Conservation (phyloP, 2,329 filamentous ascomycete genomes). For the Sphaerulina musiva region DNA sequence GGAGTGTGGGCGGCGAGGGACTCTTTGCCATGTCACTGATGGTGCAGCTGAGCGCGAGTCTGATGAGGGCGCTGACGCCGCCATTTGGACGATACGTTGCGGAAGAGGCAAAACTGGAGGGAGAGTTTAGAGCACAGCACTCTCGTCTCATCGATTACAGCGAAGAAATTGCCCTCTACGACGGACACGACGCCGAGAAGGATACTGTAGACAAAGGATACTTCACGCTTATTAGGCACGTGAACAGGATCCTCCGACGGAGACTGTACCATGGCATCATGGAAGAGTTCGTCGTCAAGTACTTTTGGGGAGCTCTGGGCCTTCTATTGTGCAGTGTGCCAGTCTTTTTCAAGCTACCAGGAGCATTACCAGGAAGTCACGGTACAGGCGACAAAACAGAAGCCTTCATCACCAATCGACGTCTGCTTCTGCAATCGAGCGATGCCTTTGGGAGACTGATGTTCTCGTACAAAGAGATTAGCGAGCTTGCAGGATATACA, state of each 20-base stretch:
- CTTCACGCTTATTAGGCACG: conserved; percentile 97
- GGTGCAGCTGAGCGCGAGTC: conserved; percentile 83
- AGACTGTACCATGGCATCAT: conserved; percentile 97
- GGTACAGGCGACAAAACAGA: conserved; percentile 24
- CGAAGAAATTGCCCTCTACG: conserved; percentile 89
- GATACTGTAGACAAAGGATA: conserved; percentile 96
- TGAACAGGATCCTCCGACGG: conserved; percentile 85
- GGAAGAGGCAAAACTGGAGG: conserved; percentile 87
- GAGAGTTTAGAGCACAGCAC: conserved; percentile 94
- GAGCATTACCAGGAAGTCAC: conserved; percentile 14
- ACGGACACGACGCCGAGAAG: conserved; percentile 88
- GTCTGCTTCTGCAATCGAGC: conserved; percentile 85
- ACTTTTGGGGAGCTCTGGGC: conserved; percentile 94
- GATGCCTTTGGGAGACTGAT: conserved; percentile 93
- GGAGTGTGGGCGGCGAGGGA: conserved; percentile 92
- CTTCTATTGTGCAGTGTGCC: conserved; percentile 88
- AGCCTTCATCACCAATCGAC: conserved; percentile 87
- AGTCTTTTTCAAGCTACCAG: conserved; percentile 74
- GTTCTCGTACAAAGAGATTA: conserved; percentile 97
- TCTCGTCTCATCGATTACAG: conserved; percentile 91
- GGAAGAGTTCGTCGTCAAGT: conserved; percentile 99
- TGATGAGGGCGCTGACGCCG: conserved; percentile 90
- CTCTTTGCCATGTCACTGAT: conserved; percentile 92
- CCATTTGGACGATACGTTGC: conserved; percentile 97
- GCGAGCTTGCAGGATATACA: conserved; percentile 91